phyloP scores from a whole-genome alignment of 192 early-diverging fungal species.

The Allomyces macrogynus region DNA sequence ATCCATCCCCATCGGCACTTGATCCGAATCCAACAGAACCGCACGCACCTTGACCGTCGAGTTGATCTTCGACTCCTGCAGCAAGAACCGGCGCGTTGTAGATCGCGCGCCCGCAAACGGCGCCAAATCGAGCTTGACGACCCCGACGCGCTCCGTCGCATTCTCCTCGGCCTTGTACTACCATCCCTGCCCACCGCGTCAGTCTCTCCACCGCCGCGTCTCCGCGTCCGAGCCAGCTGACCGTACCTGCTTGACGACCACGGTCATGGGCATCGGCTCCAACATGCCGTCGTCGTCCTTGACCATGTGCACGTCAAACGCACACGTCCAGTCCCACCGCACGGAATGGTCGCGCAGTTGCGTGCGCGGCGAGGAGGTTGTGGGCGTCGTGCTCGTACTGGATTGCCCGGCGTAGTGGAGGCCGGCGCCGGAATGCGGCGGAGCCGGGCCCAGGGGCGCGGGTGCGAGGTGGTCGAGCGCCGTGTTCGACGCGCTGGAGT shows the following conservation, averaged over 20 bases:
- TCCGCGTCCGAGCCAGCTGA: background rate
- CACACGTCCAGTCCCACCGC: background rate
- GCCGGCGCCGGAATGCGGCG: background rate
- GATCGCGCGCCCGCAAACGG: constrained; percentile 1
- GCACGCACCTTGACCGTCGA: background rate
- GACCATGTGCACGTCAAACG: background rate
- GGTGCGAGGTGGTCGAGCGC: background rate
- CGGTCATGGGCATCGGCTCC: background rate
- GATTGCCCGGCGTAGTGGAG: background rate
- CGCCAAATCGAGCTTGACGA: background rate
- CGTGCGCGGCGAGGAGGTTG: background rate
- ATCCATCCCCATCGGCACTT: too few relatives aligned
- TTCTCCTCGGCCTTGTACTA: background rate
- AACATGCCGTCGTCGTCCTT: background rate
- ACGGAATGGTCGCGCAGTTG: background rate
- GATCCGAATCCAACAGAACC: too few relatives aligned
- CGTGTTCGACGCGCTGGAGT: background rate
- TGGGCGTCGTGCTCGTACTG: too few relatives aligned
- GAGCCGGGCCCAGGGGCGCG: background rate
- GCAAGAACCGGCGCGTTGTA: background rate
- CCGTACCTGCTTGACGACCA: background rate
- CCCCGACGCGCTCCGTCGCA: constrained; percentile 1
- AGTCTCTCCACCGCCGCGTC: background rate
- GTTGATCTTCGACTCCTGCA: constrained; percentile 1
- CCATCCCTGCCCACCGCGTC: background rate